Base-by-base conservation (phyloP, 2,329 filamentous ascomycete species). In the Talaromyces funiculosus region DNA sequence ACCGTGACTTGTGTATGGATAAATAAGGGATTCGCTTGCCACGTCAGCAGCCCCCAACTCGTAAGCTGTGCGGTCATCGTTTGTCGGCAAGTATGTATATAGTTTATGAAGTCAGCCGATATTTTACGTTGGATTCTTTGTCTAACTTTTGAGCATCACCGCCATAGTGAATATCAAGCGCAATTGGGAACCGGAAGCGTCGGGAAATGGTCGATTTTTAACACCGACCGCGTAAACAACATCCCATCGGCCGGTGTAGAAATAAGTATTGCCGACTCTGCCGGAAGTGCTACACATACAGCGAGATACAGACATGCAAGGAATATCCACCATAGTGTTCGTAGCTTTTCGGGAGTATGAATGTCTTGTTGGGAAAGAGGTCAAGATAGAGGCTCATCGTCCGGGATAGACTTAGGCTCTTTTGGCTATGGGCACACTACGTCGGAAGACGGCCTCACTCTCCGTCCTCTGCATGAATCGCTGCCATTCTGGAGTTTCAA, bases 401-500 rank as follows among this genome's bases (percentile, higher is more conserved):
- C 20, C n/a, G 33, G 18, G 18, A 7, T 24, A 24, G 33, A 26
- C 33, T 63, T 60, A 71, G 49, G 4, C 67, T 66, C 51, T 66
- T 67, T 42, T 67, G 53, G 40, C 67, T 70, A 57, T 65, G 64
- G 37, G 68, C 67, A 66, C 69, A 71, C 45, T 64, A 37, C 65
- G 53, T 22, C 68, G 62, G 59, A 69, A 69, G 16, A 69, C 67
- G 20, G 55, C 62, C 20, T 69, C 64, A 12, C 64, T 61, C 45
- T 68, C 64, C 18, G 67, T 68, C 57, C 60, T 64, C 47, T 64
- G 53, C 67, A 70, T 68, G 42, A 70, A 70, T 16, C 66, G 64
- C 59, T 69, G 62, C 69, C 67, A 69, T 56, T 67, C 65, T 53
- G 60, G 65, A 61, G 67, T 58, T 43, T 38, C 53, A 55, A 54